Base-by-base conservation (phyloP, 306 rosid genomes). In the Trifolium fragiferum region DNA sequence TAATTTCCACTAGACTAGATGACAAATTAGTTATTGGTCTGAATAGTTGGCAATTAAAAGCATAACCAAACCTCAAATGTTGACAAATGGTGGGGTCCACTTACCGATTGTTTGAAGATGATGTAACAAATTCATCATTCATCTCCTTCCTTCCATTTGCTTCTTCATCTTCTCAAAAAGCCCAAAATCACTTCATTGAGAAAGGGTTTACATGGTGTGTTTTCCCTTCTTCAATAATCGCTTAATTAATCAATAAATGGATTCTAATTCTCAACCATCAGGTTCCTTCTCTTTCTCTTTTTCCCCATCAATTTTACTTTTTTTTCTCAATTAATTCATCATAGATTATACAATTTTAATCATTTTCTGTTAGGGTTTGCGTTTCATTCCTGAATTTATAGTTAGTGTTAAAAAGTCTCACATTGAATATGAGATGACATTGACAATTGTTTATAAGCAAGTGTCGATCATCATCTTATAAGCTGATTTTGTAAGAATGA, bases 191-290 rank as follows among this genome's bases (percentile, higher is more conserved):
- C 19, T 37, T 37, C 40, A 7, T 37, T 49, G 9, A 49, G 3
- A 49, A n/a, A 49, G 20, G 53, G 21, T n/a, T 49, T 49, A 5
- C 55, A 30, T 30, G 67, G 2, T 61, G n/a, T n/a, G 21, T 62
- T 62, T 44, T 27, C 80, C 5, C 75, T 46, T 37, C 41, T 60
- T 60, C 62, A 59, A 47, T 15, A 63, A 63, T 25, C n/a, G 16
- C 33, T 30, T 30, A 30, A 21, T 62, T 62, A 10, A n/a, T 60
- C 33, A 4, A 27, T 27, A 0, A 1, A 60, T 65, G 46, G 35
- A 13, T 77, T 60, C 58, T 35, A 72, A 72, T 10, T 12, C 78
- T 15, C 78, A 73, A 46, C 47, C 70, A 38, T 11, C 63, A 66
- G 78, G 82, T 79, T 71, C n/a, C 7, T 62, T 32, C 32, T 1